Percentiles rank a stretch among this genome's conserved stretches.
phyloP scores from a whole-genome alignment of 495 filamentous ascomycete species.

The Trichocladium antarcticum region DNA sequence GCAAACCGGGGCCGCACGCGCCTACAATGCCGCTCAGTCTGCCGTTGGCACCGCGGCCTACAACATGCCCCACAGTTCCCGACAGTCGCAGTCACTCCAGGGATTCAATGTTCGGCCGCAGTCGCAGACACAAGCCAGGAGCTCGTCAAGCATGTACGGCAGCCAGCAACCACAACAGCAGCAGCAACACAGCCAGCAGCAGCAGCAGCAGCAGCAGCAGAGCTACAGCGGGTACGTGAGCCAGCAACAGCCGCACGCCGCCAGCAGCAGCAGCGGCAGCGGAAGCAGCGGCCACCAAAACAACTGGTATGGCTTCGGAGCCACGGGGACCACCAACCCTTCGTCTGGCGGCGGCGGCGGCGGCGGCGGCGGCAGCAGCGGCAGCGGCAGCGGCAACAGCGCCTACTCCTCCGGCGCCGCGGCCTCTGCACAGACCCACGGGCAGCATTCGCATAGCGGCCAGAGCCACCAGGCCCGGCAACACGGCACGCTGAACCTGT shows the following conservation, averaged over 20 bases:
- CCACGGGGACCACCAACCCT: background rate
- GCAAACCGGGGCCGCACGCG: slow-evolving; percentile 14
- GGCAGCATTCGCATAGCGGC: slow-evolving; percentile 2
- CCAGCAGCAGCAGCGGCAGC: slow-evolving; percentile 14
- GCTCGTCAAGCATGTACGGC: slow-evolving; percentile 12
- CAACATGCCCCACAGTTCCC: slow-evolving; percentile 7
- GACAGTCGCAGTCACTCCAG: slow-evolving; percentile 17
- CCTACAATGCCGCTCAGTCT: slow-evolving; percentile 15
- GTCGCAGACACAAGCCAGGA: slow-evolving; percentile 12
- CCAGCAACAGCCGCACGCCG: background rate
- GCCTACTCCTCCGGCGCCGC: slow-evolving; percentile 5
- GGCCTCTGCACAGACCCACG: slow-evolving; percentile 2
- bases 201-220: slow-evolving; percentile 9
- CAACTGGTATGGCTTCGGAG: slow-evolving; percentile 15
- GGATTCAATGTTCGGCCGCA: slow-evolving; percentile 21
- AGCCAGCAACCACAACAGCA: slow-evolving; percentile 18
- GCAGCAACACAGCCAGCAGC: slow-evolving; percentile 8
- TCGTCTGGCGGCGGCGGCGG: slow-evolving; percentile 15
- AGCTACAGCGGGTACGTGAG: slow-evolving; percentile 3
- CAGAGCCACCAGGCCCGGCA: slow-evolving; percentile 11
- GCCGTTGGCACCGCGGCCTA: slow-evolving; percentile 6
- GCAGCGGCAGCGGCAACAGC: slow-evolving; percentile 8
- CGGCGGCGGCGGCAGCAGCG: slow-evolving; percentile 1
- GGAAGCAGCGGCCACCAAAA: slow-evolving; percentile 14
- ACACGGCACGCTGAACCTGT: slow-evolving; percentile 25